Evolutionary conservation across 805 yeast genomes (phyloP).

Genomic region (Pichia kluyveri): DNA sequence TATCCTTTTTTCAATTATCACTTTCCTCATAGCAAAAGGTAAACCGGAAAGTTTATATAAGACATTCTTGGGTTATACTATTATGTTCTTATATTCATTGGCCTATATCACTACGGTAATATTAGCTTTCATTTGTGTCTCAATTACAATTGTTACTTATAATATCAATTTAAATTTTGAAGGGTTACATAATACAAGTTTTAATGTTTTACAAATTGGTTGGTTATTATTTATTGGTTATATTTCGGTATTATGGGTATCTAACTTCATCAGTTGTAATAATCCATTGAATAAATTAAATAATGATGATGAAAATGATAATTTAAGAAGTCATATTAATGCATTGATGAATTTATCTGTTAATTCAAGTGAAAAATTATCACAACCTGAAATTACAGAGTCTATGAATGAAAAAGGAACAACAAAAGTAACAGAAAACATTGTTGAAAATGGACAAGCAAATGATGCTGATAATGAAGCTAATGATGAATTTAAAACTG

Average conservation of each 20-base stretch:
- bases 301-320: background rate
- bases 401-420: background rate
- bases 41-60: background rate
- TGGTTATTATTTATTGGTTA: background rate
- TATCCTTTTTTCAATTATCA: background rate
- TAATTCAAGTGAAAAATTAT: background rate
- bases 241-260: slow-evolving; percentile 1
- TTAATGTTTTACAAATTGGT: background rate
- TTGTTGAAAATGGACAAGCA: background rate
- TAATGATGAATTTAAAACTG: background rate
- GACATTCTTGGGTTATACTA: background rate
- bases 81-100: background rate
- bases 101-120: background rate
- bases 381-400: background rate
- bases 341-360: background rate
- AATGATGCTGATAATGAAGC: background rate
- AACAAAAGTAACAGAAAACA: too few relatives aligned
- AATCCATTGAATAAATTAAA: background rate
- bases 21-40: background rate
- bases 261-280: background rate
- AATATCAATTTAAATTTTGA: background rate
- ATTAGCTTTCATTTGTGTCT: background rate
- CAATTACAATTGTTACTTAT: background rate
- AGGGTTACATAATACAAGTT: slow-evolving; percentile 2
- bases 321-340: background rate